phyloP scores from a whole-genome alignment of 2,329 filamentous ascomycete genomes.

The Capronia coronata region DNA sequence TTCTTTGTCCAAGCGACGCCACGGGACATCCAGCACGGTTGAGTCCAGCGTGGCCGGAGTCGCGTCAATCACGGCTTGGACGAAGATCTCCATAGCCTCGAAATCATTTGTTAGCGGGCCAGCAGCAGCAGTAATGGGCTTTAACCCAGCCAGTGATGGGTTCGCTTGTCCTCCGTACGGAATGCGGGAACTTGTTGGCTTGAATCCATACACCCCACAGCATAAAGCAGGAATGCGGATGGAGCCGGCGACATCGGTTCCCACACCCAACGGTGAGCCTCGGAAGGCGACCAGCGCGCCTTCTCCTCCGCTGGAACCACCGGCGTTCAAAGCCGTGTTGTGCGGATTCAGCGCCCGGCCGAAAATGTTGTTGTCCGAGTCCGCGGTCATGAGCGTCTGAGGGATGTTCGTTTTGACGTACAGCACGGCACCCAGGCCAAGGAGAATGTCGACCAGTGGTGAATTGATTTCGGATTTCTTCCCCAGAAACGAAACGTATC shows the following conservation, averaged over 20 bases:
- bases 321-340: conserved; percentile 32
- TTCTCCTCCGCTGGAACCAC: conserved; percentile 38
- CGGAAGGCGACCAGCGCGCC: conserved; percentile 35
- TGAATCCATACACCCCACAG: conserved; percentile 35
- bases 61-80: conserved; percentile 22
- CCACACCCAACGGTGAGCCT: conserved; percentile 32
- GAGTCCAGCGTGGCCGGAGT: conserved; percentile 29
- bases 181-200: conserved; percentile 32
- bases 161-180: conserved; percentile 30
- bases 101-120: conserved; percentile 28
- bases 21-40: conserved; percentile 28
- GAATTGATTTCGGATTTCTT: conserved; percentile 30
- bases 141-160: conserved; percentile 24
- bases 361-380: conserved; percentile 40
- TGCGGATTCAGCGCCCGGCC: conserved; percentile 39
- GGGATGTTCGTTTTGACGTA: conserved; percentile 51
- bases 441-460: conserved; percentile 34
- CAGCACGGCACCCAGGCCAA: conserved; percentile 39
- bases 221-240: conserved; percentile 36
- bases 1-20: conserved; percentile 21
- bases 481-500: conserved; percentile 36
- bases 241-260: conserved; percentile 36
- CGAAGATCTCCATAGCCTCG: conserved; percentile 29
- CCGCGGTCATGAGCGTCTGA: conserved; percentile 46
- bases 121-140: conserved; percentile 21